A percentile compares a stretch with the other conserved stretches of the same genome.
Evolutionary conservation across 768 basidiomycete species (phyloP).

Genomic region (Boletus reticuloceps): DNA sequence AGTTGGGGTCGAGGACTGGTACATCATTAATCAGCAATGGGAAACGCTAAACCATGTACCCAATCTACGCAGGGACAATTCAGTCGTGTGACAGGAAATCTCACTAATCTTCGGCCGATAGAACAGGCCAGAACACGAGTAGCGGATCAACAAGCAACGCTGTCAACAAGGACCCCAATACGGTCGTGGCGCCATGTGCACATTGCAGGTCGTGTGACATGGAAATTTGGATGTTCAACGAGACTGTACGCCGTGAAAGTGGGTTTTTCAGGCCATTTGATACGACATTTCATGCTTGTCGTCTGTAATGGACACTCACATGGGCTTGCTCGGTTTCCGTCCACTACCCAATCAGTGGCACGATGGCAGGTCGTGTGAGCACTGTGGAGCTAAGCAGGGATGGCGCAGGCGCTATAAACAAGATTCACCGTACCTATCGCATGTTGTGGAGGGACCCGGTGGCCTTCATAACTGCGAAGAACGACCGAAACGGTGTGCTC

Average conservation of each 20-base stretch:
- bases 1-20: neutral
- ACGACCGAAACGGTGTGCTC: neutral
- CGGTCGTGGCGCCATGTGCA: neutral
- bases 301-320: neutral
- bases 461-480: neutral
- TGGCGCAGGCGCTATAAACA: neutral
- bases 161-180: too few species aligned
- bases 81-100: neutral
- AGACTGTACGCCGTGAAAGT: neutral
- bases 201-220: constrained; percentile 17
- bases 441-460: neutral
- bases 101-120: neutral
- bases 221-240: neutral
- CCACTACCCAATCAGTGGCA: neutral
- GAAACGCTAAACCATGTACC: neutral
- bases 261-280: too few species aligned
- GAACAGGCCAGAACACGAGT: neutral
- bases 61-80: neutral
- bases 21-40: neutral
- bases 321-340: neutral
- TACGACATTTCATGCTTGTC: too few species aligned
- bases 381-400: neutral
- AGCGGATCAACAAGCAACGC: too few species aligned
- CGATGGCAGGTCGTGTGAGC: constrained; percentile 17
- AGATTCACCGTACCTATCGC: neutral